Percentiles rank a stretch among this genome's conserved stretches.
phyloP scores from a whole-genome alignment of 768 basidiomycete species.

The Suillus occidentalis region DNA sequence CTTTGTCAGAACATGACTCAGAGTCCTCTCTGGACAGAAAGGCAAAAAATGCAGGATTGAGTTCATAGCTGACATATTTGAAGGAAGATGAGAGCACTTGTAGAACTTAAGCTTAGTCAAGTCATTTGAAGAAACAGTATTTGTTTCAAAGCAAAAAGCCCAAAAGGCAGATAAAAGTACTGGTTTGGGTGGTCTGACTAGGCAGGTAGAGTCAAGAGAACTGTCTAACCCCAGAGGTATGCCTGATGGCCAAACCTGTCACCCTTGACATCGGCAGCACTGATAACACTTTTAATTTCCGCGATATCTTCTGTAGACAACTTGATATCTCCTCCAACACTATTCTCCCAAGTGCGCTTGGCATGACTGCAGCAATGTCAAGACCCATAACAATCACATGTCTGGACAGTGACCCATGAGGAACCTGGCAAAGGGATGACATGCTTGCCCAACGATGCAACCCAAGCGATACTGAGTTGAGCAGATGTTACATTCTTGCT shows the following conservation, averaged over 20 bases:
- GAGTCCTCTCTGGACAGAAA: too few relatives aligned
- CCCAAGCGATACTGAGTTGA: constrained; percentile 48
- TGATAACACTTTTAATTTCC: constrained; percentile 40
- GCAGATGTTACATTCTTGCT: constrained; percentile 43
- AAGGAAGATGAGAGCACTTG: too few relatives aligned
- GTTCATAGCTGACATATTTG: too few relatives aligned
- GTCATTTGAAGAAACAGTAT: not conserved
- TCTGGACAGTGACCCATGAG: constrained; percentile 31
- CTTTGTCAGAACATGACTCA: too few relatives aligned
- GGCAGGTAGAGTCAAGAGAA: not conserved
- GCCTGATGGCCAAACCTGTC: constrained; percentile 34
- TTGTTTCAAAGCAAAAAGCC: not conserved
- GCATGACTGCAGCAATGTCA: constrained; percentile 25
- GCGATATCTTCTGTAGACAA: constrained; percentile 41
- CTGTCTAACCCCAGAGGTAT: constrained; percentile 35
- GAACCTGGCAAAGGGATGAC: constrained; percentile 55
- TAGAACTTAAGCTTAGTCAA: too few relatives aligned
- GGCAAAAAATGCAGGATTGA: too few relatives aligned
- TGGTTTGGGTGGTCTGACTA: not conserved
- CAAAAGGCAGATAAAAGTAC: not conserved
- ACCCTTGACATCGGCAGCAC: constrained; percentile 38
- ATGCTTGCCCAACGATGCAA: constrained; percentile 37
- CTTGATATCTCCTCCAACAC: constrained; percentile 41
- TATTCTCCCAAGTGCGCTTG: constrained; percentile 46
- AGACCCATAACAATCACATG: not conserved